Conservation (phyloP, 768 basidiomycete genomes). For the Leccinum pellstonianum region DNA sequence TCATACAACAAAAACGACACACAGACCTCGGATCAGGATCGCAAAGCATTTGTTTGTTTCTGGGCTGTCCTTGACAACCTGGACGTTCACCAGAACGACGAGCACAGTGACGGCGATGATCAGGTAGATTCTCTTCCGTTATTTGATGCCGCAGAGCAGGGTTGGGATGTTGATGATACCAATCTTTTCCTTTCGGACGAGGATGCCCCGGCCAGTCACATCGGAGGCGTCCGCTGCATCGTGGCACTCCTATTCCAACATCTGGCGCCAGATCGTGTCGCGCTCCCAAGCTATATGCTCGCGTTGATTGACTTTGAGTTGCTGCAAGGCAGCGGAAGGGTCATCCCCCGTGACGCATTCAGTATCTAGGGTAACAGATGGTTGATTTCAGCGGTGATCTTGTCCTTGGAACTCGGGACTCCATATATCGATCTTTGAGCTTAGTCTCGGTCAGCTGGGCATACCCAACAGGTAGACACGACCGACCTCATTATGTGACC, state of each 20-base stretch:
- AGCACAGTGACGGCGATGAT: slow-evolving; percentile 56
- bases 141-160: slow-evolving; percentile 58
- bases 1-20: no score
- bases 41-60: slow-evolving; percentile 41
- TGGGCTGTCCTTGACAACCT: slow-evolving; percentile 37
- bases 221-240: slow-evolving; percentile 43
- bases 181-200: slow-evolving; percentile 42
- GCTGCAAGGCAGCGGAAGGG: no score
- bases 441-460: slow-evolving; percentile 24
- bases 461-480: background rate
- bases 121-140: slow-evolving; percentile 58
- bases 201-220: slow-evolving; percentile 17
- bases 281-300: no score
- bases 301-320: no score
- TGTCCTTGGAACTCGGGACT: no score
- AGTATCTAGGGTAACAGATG: no score
- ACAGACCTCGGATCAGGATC: slow-evolving; percentile 76
- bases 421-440: slow-evolving; percentile 40
- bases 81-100: slow-evolving; percentile 54
- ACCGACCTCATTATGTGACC: slow-evolving; percentile 66
- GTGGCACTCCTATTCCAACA: slow-evolving; percentile 37
- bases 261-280: no score
- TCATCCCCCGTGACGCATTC: no score
- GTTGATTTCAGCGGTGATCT: no score
- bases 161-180: slow-evolving; percentile 47